A percentile compares a stretch with the other conserved stretches of the same genome.
Evolutionary conservation across 768 basidiomycete species (phyloP).

Genomic region (Crepidotus variabilis): DNA sequence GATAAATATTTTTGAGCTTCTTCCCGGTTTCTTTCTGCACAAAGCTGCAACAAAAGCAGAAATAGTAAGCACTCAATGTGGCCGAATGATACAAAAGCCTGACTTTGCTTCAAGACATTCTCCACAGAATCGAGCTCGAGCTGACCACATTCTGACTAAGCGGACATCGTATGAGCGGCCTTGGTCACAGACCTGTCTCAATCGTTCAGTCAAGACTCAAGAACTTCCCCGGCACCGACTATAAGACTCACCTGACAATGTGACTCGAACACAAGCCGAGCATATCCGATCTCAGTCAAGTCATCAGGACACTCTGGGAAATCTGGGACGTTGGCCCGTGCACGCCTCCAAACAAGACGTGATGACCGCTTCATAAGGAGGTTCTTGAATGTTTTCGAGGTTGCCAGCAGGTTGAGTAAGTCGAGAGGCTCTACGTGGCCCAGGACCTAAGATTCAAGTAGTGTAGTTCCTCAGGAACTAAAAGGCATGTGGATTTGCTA

Average conservation of each 20-base stretch:
- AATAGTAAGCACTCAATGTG: too few species aligned
- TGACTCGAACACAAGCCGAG: constrained; percentile 9
- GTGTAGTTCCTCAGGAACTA: too few species aligned
- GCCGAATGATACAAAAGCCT: neutral
- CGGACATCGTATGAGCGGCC: constrained; percentile 1
- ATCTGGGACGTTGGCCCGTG: constrained; percentile 5
- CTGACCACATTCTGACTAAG: constrained; percentile 6
- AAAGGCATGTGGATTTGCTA: too few species aligned
- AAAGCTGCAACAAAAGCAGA: neutral
- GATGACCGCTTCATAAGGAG: constrained; percentile 4
- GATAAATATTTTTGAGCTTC: constrained; percentile 4
- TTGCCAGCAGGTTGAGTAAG: neutral
- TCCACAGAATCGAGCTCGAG: constrained; percentile 7
- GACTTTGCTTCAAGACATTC: constrained; percentile 6
- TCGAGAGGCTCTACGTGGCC: neutral
- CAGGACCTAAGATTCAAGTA: neutral
- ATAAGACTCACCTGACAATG: constrained; percentile 12
- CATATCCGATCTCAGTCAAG: constrained; percentile 11
- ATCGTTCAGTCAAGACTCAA: neutral
- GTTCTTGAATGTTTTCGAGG: neutral
- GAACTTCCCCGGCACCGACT: too few species aligned
- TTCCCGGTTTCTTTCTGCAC: neutral
- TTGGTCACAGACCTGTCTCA: constrained; percentile 5
- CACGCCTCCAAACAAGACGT: constrained; percentile 5
- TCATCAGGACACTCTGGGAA: constrained; percentile 12